Conservation (phyloP, 768 basidiomycete genomes). For the Agrocybe pediades region DNA sequence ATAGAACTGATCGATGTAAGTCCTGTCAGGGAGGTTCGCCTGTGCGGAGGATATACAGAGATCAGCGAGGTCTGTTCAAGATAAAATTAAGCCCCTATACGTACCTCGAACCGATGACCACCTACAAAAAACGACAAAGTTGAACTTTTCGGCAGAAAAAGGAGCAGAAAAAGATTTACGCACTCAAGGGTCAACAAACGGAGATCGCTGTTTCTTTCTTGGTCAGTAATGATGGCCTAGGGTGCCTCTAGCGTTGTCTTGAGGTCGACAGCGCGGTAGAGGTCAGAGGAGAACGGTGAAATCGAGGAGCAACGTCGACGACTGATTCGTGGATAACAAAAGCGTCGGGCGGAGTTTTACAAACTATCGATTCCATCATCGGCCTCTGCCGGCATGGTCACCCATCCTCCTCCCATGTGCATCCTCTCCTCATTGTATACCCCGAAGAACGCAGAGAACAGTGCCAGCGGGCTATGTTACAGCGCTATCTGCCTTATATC, state of each 20-base stretch:
- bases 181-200: conserved; percentile 82
- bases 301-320: conserved; percentile 8
- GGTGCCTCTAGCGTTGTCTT: conserved; percentile 16
- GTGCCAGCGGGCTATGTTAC: too few species aligned
- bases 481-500: background rate
- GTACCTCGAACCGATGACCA: conserved; percentile 79
- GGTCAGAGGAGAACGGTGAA: conserved; percentile 6
- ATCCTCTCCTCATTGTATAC: background rate
- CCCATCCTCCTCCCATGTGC: background rate
- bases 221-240: conserved; percentile 67
- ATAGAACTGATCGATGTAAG: conserved; percentile 12
- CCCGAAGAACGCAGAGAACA: too few species aligned
- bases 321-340: conserved; percentile 6
- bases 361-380: conserved; percentile 15
- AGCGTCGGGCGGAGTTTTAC: conserved; percentile 13
- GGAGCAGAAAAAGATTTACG: conserved; percentile 27
- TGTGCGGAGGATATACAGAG: conserved; percentile 29
- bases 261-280: conserved; percentile 14
- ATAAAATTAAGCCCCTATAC: conserved; percentile 21
- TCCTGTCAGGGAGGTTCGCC: conserved; percentile 81
- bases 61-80: conserved; percentile 3
- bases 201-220: conserved; percentile 77
- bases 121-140: conserved; percentile 39
- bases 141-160: conserved; percentile 15
- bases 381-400: conserved; percentile 24